Percentiles rank a stretch among this genome's conserved stretches.
Evolutionary conservation across 192 early-diverging fungal genomes (phyloP).

Genomic region (Cladochytrium replicatum): DNA sequence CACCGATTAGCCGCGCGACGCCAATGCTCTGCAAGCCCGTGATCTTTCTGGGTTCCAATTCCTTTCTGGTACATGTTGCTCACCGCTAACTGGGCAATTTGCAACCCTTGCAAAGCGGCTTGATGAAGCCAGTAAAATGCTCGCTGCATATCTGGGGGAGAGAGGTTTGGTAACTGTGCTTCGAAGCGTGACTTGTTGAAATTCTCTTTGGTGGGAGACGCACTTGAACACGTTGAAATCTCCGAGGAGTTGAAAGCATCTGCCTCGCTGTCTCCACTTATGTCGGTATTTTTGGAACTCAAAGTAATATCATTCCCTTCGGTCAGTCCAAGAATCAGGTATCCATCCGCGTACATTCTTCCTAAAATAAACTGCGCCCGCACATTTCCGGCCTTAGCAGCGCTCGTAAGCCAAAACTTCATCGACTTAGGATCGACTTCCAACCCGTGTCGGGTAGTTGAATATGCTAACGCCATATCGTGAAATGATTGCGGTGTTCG

Average conservation of each 20-base stretch:
- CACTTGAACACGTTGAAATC: too few species aligned
- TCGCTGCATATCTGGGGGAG: conserved; percentile 8
- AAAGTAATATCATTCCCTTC: too few species aligned
- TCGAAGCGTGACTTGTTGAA: too few species aligned
- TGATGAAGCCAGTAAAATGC: conserved; percentile 29
- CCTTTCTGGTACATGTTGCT: conserved; percentile 17
- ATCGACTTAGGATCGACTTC: conserved; percentile 5
- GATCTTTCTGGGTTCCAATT: conserved; percentile 8
- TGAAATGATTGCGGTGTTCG: conserved; percentile 18
- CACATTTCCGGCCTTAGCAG: conserved; percentile 19
- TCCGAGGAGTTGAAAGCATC: too few species aligned
- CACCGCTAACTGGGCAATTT: conserved; percentile 22
- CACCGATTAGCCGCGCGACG: conserved; percentile 14
- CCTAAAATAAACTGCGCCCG: conserved; percentile 20
- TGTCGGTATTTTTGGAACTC: too few species aligned
- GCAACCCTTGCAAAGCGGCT: conserved; percentile 24
- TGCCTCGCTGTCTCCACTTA: too few species aligned
- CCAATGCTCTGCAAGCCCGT: conserved; percentile 18
- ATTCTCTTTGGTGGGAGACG: too few species aligned
- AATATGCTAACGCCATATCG: conserved; percentile 16
- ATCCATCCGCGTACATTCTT: conserved; percentile 16
- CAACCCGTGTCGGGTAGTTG: conserved; percentile 19
- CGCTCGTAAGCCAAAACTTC: conserved; percentile 17
- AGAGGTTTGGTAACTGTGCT: too few species aligned
- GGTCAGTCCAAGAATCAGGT: too few species aligned